Percentiles rank a stretch among this genome's conserved stretches.
These are phyloP conservation scores for Saccharomyces eubayanus DNA, from an alignment of 805 yeast genomes.

Conservation along the genomic window DNA sequence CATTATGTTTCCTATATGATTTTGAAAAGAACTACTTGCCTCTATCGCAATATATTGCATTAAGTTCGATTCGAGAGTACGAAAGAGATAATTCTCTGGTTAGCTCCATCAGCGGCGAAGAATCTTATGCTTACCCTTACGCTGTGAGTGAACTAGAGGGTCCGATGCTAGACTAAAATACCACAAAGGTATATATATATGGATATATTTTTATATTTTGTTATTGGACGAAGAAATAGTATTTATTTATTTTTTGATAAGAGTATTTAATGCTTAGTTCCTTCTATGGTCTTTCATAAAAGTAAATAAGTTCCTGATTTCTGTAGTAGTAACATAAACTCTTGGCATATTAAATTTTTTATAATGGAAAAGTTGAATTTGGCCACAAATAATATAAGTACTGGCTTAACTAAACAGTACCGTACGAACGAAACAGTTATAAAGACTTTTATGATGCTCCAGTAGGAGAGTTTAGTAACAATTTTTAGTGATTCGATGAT, in stretches of 20 bases:
- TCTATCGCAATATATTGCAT: constrained; percentile 73
- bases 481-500: constrained; percentile 56
- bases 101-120: constrained; percentile 20
- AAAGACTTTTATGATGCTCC: constrained; percentile 14
- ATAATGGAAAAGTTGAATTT: not conserved
- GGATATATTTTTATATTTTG: not conserved
- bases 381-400: constrained; percentile 17
- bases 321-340: not conserved
- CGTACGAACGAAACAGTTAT: constrained; percentile 13
- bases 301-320: not conserved
- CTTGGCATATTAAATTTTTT: not conserved
- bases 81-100: constrained; percentile 27
- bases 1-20: constrained; percentile 62
- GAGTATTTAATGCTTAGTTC: not conserved
- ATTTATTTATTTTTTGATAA: not conserved
- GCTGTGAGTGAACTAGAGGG: constrained; percentile 67
- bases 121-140: constrained; percentile 71
- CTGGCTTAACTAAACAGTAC: constrained; percentile 15
- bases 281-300: not conserved
- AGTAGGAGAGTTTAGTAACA: constrained; percentile 31
- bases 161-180: constrained; percentile 55
- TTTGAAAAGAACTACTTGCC: constrained; percentile 79
- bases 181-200: not conserved
- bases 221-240: not conserved
- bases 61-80: constrained; percentile 61